Evolutionary conservation across 805 yeast species (phyloP).

Genomic region (Ogataea pignaliae): DNA sequence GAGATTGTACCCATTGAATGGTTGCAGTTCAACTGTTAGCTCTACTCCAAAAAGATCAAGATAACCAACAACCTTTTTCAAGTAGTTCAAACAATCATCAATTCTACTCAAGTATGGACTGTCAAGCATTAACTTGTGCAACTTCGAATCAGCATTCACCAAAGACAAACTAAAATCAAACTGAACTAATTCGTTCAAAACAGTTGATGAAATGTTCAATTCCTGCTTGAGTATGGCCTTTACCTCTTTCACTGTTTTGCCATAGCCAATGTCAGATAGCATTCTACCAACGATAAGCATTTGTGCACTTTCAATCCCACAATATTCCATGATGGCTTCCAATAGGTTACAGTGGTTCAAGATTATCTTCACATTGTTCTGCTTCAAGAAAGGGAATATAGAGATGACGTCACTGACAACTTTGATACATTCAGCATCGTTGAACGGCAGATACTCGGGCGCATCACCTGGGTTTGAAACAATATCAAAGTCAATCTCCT

Average conservation of each 20-base stretch:
- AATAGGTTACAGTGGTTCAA: constrained; percentile 80
- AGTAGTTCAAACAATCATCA: constrained; percentile 57
- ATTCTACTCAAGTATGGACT: constrained; percentile 58
- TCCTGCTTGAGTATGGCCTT: constrained; percentile 48
- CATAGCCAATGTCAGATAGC: constrained; percentile 73
- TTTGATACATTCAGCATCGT: constrained; percentile 87
- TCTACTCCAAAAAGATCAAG: constrained; percentile 56
- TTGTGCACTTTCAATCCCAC: constrained; percentile 75
- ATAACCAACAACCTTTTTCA: constrained; percentile 53
- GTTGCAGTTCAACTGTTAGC: constrained; percentile 53
- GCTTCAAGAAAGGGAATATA: constrained; percentile 62
- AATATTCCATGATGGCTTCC: constrained; percentile 72
- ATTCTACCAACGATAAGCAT: constrained; percentile 61
- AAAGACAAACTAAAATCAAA: constrained; percentile 77
- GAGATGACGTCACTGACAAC: constrained; percentile 71
- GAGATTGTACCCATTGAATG: constrained; percentile 79
- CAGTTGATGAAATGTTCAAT: constrained; percentile 73
- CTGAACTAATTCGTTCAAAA: constrained; percentile 72
- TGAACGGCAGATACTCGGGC: constrained; percentile 36
- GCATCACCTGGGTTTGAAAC: constrained; percentile 37
- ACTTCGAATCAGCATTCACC: constrained; percentile 54
- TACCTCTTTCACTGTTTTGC: constrained; percentile 58
- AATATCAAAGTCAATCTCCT: constrained; percentile 86
- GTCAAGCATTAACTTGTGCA: constrained; percentile 70
- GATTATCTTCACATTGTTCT: constrained; percentile 51